These are phyloP conservation scores for Kwoniella europaea DNA, from an alignment of 768 basidiomycete genomes.

Conservation along the genomic window DNA sequence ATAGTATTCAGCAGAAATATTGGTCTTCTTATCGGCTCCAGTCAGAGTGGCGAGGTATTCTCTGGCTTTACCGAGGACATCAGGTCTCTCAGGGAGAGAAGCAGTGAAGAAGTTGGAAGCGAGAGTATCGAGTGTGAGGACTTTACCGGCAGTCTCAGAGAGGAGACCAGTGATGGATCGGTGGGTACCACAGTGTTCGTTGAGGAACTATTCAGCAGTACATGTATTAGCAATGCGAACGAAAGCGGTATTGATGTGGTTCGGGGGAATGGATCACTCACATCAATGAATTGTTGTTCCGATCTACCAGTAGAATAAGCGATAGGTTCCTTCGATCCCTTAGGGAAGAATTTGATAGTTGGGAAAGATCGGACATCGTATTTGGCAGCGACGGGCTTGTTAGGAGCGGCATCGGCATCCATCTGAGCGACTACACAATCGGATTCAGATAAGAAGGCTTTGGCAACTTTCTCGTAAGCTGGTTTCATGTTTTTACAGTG, in stretches of 20 bases:
- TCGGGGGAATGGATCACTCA: slow-evolving; percentile 19
- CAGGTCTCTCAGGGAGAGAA: slow-evolving; percentile 64
- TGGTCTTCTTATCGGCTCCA: slow-evolving; percentile 57
- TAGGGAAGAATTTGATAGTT: slow-evolving; percentile 93
- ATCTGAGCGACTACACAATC: slow-evolving; percentile 87
- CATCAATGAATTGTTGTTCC: slow-evolving; percentile 56
- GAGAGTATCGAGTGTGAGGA: slow-evolving; percentile 74
- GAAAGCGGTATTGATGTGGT: too few relatives aligned
- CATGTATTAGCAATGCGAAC: too few relatives aligned
- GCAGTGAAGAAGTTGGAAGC: slow-evolving; percentile 76
- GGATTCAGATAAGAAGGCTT: slow-evolving; percentile 75
- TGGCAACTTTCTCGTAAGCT: slow-evolving; percentile 79
- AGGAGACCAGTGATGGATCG: slow-evolving; percentile 83
- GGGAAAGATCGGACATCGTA: slow-evolving; percentile 84
- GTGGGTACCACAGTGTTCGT: slow-evolving; percentile 72
- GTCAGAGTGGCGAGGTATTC: slow-evolving; percentile 41
- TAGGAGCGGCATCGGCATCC: slow-evolving; percentile 82
- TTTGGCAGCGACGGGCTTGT: slow-evolving; percentile 70
- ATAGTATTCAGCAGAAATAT: slow-evolving; percentile 70
- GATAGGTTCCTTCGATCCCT: slow-evolving; percentile 65
- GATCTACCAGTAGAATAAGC: slow-evolving; percentile 73
- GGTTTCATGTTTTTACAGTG: slow-evolving; percentile 95
- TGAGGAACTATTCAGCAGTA: slow-evolving; percentile 43
- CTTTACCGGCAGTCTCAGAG: slow-evolving; percentile 75
- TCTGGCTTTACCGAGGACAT: slow-evolving; percentile 71